Percentiles rank a stretch among this genome's conserved stretches.
phyloP scores from a whole-genome alignment of 306 rosid species.

The Oxytropis ochrocephala region DNA sequence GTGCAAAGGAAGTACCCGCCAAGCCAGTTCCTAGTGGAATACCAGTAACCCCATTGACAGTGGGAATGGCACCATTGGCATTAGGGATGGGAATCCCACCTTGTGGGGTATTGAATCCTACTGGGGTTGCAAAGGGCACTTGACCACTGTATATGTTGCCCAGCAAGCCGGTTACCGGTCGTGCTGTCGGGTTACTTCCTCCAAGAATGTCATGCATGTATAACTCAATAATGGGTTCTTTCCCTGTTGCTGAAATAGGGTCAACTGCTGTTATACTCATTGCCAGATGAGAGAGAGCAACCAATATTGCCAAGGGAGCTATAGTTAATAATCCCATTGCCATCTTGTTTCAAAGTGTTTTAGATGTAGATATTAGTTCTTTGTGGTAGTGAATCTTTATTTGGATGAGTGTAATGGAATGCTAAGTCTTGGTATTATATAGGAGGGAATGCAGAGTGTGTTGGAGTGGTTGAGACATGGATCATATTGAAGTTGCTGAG shows the following conservation, averaged over 20 bases:
- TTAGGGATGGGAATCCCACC: slow-evolving; percentile 70
- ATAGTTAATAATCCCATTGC: slow-evolving; percentile 6
- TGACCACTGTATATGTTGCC: slow-evolving; percentile 82
- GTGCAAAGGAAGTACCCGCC: slow-evolving; percentile 65
- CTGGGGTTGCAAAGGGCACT: slow-evolving; percentile 77
- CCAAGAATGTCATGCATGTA: slow-evolving; percentile 91
- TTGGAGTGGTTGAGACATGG: slow-evolving; percentile 46
- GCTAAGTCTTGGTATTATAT: slow-evolving; percentile 26
- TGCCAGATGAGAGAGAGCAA: slow-evolving; percentile 24
- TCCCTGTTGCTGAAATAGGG: slow-evolving; percentile 40
- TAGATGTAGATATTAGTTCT: background rate
- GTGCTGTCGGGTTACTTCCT: slow-evolving; percentile 69
- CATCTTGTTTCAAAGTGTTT: slow-evolving; percentile 27
- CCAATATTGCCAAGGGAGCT: slow-evolving; percentile 23
- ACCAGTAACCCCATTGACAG: slow-evolving; percentile 77
- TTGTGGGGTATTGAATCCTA: slow-evolving; percentile 57
- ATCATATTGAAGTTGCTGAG: slow-evolving; percentile 47
- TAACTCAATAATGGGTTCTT: slow-evolving; percentile 57
- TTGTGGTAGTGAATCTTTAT: background rate
- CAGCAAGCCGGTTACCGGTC: slow-evolving; percentile 74
- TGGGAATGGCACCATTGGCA: slow-evolving; percentile 78
- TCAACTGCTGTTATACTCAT: slow-evolving; percentile 33
- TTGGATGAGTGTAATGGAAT: slow-evolving; percentile 21
- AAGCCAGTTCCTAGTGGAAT: slow-evolving; percentile 78
- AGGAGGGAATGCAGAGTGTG: slow-evolving; percentile 11